Percentiles rank a stretch among this genome's conserved stretches.
These are phyloP conservation scores for Alternaria arborescens DNA, from an alignment of 2,329 filamentous ascomycete genomes.

Conservation along the genomic window DNA sequence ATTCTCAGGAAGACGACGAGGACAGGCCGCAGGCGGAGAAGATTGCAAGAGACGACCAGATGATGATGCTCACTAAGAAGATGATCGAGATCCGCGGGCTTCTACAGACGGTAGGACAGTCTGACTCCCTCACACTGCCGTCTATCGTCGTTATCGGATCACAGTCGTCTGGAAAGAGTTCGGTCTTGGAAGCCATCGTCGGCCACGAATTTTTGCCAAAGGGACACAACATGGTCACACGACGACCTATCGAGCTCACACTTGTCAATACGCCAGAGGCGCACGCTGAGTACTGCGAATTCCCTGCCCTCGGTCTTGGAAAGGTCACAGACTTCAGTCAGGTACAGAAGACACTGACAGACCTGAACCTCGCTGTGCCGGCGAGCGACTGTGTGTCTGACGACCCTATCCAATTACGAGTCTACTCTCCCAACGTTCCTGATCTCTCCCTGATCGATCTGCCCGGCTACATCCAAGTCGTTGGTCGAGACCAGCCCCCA, in stretches of 20 bases:
- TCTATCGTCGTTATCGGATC: constrained; percentile 99
- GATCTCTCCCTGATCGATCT: constrained; percentile 96
- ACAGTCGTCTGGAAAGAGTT: constrained; percentile 97
- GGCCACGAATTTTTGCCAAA: constrained; percentile 98
- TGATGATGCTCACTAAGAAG: constrained; percentile 99
- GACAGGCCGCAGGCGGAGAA: constrained; percentile 71
- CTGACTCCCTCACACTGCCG: constrained; percentile 83
- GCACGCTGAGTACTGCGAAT: constrained; percentile 91
- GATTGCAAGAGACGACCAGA: constrained; percentile 88
- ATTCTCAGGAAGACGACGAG: constrained; percentile 73
- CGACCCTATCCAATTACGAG: constrained; percentile 93
- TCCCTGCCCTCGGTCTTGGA: constrained; percentile 87
- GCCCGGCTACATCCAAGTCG: constrained; percentile 96
- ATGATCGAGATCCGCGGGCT: constrained; percentile 99
- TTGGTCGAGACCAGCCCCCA: constrained; percentile 86
- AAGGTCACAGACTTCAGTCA: constrained; percentile 91
- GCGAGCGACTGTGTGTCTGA: constrained; percentile 92
- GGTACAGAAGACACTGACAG: constrained; percentile 92
- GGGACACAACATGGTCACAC: constrained; percentile 98
- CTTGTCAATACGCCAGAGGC: constrained; percentile 93
- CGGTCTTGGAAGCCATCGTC: constrained; percentile 94
- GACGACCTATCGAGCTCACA: constrained; percentile 93
- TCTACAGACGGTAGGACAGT: constrained; percentile 90
- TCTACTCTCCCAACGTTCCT: constrained; percentile 94
- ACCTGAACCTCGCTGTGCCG: constrained; percentile 92